Conservation (phyloP, 2,329 filamentous ascomycete genomes). For the Thelonectria discophora region DNA sequence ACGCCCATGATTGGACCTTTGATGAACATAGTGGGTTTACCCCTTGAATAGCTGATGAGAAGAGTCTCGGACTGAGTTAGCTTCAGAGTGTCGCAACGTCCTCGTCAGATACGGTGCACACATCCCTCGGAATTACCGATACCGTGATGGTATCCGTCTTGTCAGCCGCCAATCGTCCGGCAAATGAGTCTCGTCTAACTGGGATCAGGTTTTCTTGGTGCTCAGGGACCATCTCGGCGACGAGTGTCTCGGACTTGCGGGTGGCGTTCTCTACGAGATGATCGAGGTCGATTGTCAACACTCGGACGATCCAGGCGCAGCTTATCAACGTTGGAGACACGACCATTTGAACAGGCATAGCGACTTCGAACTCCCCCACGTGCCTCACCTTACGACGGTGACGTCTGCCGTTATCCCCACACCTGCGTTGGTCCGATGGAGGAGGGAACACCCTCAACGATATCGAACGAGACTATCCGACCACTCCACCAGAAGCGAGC, state of each 20-base stretch:
- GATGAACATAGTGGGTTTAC: conserved; percentile 39
- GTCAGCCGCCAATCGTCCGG: conserved; percentile 37
- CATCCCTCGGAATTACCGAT: conserved; percentile 57
- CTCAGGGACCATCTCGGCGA: conserved; percentile 56
- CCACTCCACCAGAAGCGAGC: conserved; percentile 36
- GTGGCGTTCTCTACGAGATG: conserved; percentile 57
- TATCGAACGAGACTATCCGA: conserved; percentile 54
- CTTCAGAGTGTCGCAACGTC: conserved; percentile 55
- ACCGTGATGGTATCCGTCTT: conserved; percentile 55
- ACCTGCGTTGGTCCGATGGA: conserved; percentile 48
- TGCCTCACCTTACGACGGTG: conserved; percentile 58
- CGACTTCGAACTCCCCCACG: conserved; percentile 55
- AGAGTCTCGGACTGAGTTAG: conserved; percentile 14
- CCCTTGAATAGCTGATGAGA: not conserved
- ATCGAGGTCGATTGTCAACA: conserved; percentile 57
- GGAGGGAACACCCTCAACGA: conserved; percentile 48
- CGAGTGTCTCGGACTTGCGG: conserved; percentile 54
- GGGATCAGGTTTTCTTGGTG: conserved; percentile 51
- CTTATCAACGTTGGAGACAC: conserved; percentile 57
- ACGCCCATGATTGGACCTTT: conserved; percentile 20
- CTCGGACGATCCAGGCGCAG: conserved; percentile 55
- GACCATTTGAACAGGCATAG: conserved; percentile 56
- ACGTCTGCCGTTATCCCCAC: conserved; percentile 54
- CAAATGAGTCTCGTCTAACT: conserved; percentile 2
- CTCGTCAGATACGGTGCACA: conserved; percentile 55